Base-by-base conservation (phyloP, 768 basidiomycete genomes). In the Lenzites betulinus region DNA sequence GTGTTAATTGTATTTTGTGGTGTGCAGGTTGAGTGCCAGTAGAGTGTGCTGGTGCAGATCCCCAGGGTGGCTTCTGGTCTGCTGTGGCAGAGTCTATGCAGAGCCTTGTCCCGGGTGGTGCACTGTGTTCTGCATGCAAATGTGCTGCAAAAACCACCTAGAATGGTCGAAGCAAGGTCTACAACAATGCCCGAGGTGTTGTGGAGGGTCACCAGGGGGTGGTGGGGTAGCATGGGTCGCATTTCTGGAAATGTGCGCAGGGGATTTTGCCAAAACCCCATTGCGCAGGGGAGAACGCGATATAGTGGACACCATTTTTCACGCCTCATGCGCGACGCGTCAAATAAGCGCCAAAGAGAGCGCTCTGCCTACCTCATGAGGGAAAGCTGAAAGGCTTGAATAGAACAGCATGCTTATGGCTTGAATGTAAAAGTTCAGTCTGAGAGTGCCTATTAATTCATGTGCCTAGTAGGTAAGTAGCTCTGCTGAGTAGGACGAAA, bases 231-330 rank as follows among this genome's bases (percentile, higher is more conserved):
- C 44, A 44, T 18, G 53, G 43, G 43, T 57, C 55, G 47, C 53
- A 50, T 52, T 56, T 62, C 35, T 39, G 11, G 28, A 51, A 57
- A 38, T 51, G 53, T 54, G 51, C 51, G 15, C 51, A 41, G 51
- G 38, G 22, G 26, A 42, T 44, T 51, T 51, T 25, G 46, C 39
- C 43, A 56, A 43, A 42, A 55, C 48, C 59, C 54, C 52, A 53
- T 44, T 49, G 52, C 54, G 51, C 59, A 54, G 41, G 39, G 54
- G 22, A 63, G 59, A 61, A 66, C 66, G 69, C 65, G 66, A 72
- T 69, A 65, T 72, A 33, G 30, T 73, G 71, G 71, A 73, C 68
- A 67, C 63, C 59, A 70, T 50, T 59, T 67, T 66, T 71, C 70
- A 73, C 67, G 60, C 66, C 64, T 72, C 58, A 58, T 62, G 62